A percentile compares a stretch with the other conserved stretches of the same genome.
phyloP scores from a whole-genome alignment of 2,329 filamentous ascomycete species.

The Aureobasidium mangrovei region DNA sequence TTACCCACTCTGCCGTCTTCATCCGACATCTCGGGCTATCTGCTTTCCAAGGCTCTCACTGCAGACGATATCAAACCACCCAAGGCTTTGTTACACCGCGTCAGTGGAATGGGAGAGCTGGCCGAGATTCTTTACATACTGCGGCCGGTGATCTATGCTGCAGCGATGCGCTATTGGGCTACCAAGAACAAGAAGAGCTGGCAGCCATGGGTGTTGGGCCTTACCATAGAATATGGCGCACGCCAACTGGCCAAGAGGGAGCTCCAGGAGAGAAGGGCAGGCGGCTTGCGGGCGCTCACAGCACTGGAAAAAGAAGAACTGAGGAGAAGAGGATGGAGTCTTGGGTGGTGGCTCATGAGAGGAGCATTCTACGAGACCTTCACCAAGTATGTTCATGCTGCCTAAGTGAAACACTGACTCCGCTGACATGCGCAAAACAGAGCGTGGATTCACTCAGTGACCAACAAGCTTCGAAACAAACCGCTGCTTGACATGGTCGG shows the following conservation, averaged over 20 bases:
- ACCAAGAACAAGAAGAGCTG: conserved; percentile 72
- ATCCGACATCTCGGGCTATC: conserved; percentile 75
- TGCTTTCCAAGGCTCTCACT: conserved; percentile 82
- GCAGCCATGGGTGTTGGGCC: conserved; percentile 83
- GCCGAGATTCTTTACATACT: conserved; percentile 91
- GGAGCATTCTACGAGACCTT: conserved; percentile 95
- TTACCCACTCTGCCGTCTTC: conserved; percentile 75
- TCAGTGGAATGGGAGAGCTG: conserved; percentile 63
- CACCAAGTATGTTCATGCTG: conserved; percentile 49
- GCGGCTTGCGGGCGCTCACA: conserved; percentile 67
- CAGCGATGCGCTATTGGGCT: conserved; percentile 66
- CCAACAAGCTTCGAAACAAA: conserved; percentile 60
- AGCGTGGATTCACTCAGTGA: conserved; percentile 57
- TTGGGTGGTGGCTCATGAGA: conserved; percentile 94
- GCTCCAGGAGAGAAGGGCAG: conserved; percentile 53
- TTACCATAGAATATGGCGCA: conserved; percentile 78
- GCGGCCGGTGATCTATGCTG: conserved; percentile 76
- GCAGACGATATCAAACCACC: conserved; percentile 96
- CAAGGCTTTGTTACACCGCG: conserved; percentile 71
- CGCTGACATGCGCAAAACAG: conserved; percentile 30
- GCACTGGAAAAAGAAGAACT: conserved; percentile 84
- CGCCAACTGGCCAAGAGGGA: conserved; percentile 70
- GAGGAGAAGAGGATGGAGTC: conserved; percentile 75
- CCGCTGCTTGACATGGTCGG: conserved; percentile 73
- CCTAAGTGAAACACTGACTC: neutral